phyloP scores from a whole-genome alignment of 768 basidiomycete species.

The Lanmaoa pseudosensibilis region DNA sequence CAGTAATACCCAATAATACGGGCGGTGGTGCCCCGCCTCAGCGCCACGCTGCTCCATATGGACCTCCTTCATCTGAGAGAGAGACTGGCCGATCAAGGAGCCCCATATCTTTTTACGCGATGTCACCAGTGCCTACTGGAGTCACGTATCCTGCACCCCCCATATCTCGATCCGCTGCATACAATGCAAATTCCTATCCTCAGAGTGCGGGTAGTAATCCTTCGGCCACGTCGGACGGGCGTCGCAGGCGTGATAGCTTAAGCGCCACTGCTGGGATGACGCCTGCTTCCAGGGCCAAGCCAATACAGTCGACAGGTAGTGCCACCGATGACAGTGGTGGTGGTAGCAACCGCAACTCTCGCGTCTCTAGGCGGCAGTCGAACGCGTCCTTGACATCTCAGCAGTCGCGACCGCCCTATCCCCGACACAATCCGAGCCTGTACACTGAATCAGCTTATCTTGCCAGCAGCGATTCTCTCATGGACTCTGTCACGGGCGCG shows the following conservation, averaged over 20 bases:
- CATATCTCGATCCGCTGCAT: slow-evolving; percentile 25
- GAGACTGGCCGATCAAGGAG: slow-evolving; percentile 21
- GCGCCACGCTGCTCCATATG: slow-evolving; percentile 12
- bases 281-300: slow-evolving; percentile 12
- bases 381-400: slow-evolving; percentile 25
- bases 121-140: slow-evolving; percentile 26
- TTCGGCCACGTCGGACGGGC: slow-evolving; percentile 27
- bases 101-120: slow-evolving; percentile 25
- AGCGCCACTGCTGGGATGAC: slow-evolving; percentile 29
- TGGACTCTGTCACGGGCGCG: slow-evolving; percentile 24
- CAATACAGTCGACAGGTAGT: slow-evolving; percentile 14
- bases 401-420: slow-evolving; percentile 14
- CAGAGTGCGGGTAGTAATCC: slow-evolving; percentile 12
- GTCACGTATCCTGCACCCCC: slow-evolving; percentile 31
- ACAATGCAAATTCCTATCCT: background rate
- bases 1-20: slow-evolving; percentile 22
- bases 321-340: slow-evolving; percentile 10
- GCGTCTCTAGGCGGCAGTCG: slow-evolving; percentile 22
- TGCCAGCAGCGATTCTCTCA: slow-evolving; percentile 27
- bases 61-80: slow-evolving; percentile 20
- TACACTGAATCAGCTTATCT: slow-evolving; percentile 32
- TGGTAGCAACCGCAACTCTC: slow-evolving; percentile 1
- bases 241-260: slow-evolving; percentile 25
- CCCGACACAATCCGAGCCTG: slow-evolving; percentile 21
- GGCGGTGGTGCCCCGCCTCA: slow-evolving; percentile 10